These are phyloP conservation scores for Suaeda aralocaspica DNA, from an alignment of 148 eudicot species.

Conservation along the genomic window DNA sequence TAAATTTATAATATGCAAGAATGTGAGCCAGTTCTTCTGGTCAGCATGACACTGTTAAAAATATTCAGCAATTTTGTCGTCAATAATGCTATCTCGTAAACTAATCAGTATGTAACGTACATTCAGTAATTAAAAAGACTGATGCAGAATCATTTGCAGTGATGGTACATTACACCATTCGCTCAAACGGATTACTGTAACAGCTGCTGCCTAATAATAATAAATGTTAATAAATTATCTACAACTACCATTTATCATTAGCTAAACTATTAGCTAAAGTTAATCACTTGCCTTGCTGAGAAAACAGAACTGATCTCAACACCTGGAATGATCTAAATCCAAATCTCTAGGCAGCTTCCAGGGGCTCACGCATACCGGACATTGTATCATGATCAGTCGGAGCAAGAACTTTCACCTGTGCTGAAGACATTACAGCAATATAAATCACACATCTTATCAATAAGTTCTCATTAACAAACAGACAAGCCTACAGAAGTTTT, in stretches of 20 bases:
- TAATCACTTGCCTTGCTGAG: constrained; percentile 47
- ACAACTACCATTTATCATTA: not conserved
- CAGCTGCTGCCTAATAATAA: not conserved
- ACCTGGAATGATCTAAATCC: constrained; percentile 95
- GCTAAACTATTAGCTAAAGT: no score
- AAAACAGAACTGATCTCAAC: constrained; percentile 91
- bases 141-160: no score
- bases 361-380: constrained; percentile 88
- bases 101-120: no score
- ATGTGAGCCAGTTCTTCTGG: constrained; percentile 89
- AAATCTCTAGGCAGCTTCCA: constrained; percentile 66
- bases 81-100: constrained; percentile 1
- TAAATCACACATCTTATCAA: constrained; percentile 30
- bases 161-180: no score
- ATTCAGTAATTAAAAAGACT: no score
- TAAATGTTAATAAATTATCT: not conserved
- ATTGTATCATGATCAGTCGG: constrained; percentile 96
- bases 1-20: constrained; percentile 94
- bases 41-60: constrained; percentile 62
- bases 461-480: not conserved
- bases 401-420: constrained; percentile 97
- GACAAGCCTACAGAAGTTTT: not conserved
- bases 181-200: no score
- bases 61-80: constrained; percentile 4
- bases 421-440: constrained; percentile 43